A percentile compares a stretch with the other conserved stretches of the same genome.
phyloP scores from a whole-genome alignment of 1,139 yeast genomes.

The Yamadazyma atmosphaerica region DNA sequence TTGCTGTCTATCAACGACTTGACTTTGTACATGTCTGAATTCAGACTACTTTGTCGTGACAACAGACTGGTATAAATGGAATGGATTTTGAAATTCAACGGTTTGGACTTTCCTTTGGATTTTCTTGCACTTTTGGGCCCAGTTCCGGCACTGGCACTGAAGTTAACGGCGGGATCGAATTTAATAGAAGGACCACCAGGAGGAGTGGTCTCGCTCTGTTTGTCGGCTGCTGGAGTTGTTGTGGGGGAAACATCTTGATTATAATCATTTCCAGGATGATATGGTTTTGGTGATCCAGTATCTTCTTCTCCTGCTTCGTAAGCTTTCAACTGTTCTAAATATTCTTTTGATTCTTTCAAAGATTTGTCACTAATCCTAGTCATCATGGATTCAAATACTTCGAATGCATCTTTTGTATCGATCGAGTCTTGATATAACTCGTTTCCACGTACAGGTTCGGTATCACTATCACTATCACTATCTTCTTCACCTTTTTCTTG shows the following conservation, averaged over 20 bases:
- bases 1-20: constrained; percentile 29
- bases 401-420: not conserved
- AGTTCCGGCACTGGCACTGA: not conserved
- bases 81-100: constrained; percentile 29
- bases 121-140: not conserved
- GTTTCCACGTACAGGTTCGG: not conserved
- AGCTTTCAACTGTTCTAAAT: constrained; percentile 16
- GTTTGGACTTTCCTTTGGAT: constrained; percentile 15
- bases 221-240: not conserved
- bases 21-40: constrained; percentile 37
- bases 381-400: constrained; percentile 24
- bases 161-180: constrained; percentile 8
- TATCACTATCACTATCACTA: not conserved
- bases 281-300: not conserved
- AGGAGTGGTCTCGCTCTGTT: too few relatives aligned
- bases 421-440: not conserved
- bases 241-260: not conserved
- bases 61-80: constrained; percentile 25
- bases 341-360: constrained; percentile 24
- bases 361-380: constrained; percentile 31
- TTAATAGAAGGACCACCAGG: constrained; percentile 1
- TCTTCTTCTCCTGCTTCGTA: not conserved
- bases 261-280: not conserved
- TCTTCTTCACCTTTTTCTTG: constrained; percentile 4
- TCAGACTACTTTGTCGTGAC: constrained; percentile 10